These are phyloP conservation scores for Coemansia sp. DNA, from an alignment of 192 early-diverging fungal species.

Conservation along the genomic window DNA sequence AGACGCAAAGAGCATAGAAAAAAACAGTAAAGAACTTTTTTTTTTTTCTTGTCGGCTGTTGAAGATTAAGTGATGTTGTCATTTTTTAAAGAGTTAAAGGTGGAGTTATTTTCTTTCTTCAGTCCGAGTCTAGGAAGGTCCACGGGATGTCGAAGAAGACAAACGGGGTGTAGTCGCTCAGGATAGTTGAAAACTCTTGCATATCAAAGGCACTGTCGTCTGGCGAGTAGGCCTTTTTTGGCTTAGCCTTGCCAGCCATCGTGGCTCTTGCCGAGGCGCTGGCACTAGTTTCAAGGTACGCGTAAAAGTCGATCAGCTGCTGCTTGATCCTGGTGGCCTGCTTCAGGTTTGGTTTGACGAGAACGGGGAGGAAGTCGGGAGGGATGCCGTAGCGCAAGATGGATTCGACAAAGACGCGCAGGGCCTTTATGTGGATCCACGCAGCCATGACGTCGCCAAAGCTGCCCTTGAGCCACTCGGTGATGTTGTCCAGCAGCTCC, in stretches of 20 bases:
- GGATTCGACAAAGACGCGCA: slow-evolving; percentile 95
- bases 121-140: slow-evolving; percentile 34
- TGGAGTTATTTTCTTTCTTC: too few species aligned
- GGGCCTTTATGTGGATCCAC: slow-evolving; percentile 93
- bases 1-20: background rate
- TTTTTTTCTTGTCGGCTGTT: background rate
- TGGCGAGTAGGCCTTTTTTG: slow-evolving; percentile 15
- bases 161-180: slow-evolving; percentile 89
- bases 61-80: too few species aligned
- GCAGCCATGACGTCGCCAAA: slow-evolving; percentile 91
- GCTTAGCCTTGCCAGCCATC: slow-evolving; percentile 30
- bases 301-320: slow-evolving; percentile 74
- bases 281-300: slow-evolving; percentile 75
- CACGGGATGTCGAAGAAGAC: slow-evolving; percentile 52
- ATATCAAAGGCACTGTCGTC: slow-evolving; percentile 68
- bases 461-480: slow-evolving; percentile 87
- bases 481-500: slow-evolving; percentile 69
- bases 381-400: slow-evolving; percentile 96
- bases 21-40: background rate
- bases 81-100: too few species aligned
- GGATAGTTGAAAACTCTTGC: slow-evolving; percentile 77
- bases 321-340: slow-evolving; percentile 80
- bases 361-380: slow-evolving; percentile 82
- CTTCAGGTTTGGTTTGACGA: slow-evolving; percentile 77
- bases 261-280: slow-evolving; percentile 37